Evolutionary conservation across 2,329 filamentous ascomycete species (phyloP).

Genomic region (Penicillium sp.): DNA sequence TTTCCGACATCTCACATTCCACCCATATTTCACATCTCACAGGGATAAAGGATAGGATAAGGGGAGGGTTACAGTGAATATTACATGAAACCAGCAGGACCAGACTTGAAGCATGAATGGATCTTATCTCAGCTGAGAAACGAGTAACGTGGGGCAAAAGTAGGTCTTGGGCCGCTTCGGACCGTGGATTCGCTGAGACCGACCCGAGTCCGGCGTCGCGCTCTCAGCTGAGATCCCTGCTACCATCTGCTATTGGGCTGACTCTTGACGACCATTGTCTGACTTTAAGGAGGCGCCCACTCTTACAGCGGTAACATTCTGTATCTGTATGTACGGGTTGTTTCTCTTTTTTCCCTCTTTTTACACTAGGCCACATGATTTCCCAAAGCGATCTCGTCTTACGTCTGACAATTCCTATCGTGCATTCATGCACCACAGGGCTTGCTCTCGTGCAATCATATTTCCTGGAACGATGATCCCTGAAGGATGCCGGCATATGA

Average conservation of each 20-base stretch:
- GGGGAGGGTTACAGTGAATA: conserved; percentile 4
- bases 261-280: conserved; percentile 29
- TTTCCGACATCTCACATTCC: conserved; percentile 2
- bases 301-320: neutral
- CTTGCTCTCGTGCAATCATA: conserved; percentile 13
- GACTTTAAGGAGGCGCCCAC: conserved; percentile 31
- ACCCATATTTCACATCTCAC: conserved; percentile 6
- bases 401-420: conserved; percentile 8
- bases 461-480: conserved; percentile 4
- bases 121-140: conserved; percentile 32
- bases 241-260: conserved; percentile 39
- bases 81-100: conserved; percentile 5
- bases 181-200: conserved; percentile 28
- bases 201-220: conserved; percentile 26
- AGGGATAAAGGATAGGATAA: neutral
- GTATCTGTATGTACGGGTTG: neutral
- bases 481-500: conserved; percentile 24
- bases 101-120: conserved; percentile 4
- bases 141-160: conserved; percentile 28
- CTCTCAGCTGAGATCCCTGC: conserved; percentile 34
- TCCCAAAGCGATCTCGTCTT: conserved; percentile 18
- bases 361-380: neutral
- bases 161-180: conserved; percentile 28
- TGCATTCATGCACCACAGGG: conserved; percentile 8
- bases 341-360: neutral